Evolutionary conservation across 495 filamentous ascomycete species (phyloP), one percentile per base, ranked within the genome.

Genomic region (Recurvomyces mirabilis): DNA sequence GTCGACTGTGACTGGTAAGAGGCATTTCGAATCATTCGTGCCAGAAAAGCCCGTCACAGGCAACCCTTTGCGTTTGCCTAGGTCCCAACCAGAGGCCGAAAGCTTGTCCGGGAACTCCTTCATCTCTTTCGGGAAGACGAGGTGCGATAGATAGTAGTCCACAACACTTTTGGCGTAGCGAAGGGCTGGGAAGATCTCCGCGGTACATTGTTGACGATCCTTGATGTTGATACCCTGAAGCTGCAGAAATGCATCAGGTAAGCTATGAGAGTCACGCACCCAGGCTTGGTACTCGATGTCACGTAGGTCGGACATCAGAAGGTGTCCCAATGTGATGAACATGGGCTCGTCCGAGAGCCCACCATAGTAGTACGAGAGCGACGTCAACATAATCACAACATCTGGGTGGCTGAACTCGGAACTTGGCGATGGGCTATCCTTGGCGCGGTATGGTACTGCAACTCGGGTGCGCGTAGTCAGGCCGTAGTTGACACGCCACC

Each of bases 391-490:
- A 17, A 87, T 78, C 24, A 70, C 66, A 0, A 79, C 73, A 54
- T 88, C 82, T 0, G 81, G 81, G 49, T 88, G 81, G 26, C 79
- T 78, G 58, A 81, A 87, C 50, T 87, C 82, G 0, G 82, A 73
- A 3, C 74, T 66, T 0, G 67, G 61, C 0, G 78, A 65, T 1
- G 80, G 81, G 17, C 53, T 70, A 38, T 80, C 81, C 49, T 87
- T 89, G 1, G 76, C 74, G n/a, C 73, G 65, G 44, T 73, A 89
- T 0, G 84, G 83, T 0, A 87, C 79, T 3, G 82, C 82, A 1
- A 84, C 73, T 13, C 56, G 45, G 0, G 62, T 60, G 0, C 32
- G 37, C 30, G 75, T 60, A 33, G 41, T 55, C 0, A 81, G 65
- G 0, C 81, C 81, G 49, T 79, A 86, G 32, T 83, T 69, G 6